These are phyloP conservation scores for Kalmusia sp. DNA, from an alignment of 2,329 filamentous ascomycete genomes.

Conservation along the genomic window DNA sequence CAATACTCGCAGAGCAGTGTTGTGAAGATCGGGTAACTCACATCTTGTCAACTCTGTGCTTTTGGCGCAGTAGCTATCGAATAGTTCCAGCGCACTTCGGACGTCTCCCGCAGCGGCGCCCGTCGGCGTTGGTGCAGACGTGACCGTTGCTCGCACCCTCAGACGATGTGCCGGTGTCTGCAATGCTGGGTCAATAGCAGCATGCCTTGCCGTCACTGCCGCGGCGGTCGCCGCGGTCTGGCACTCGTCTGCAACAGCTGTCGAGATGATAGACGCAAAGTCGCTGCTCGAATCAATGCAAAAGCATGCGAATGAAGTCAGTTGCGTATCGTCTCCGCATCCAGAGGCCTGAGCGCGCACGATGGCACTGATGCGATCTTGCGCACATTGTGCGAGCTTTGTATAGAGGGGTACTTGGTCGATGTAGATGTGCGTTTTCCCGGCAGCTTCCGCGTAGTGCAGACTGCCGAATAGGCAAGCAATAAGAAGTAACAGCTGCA, in stretches of 20 bases:
- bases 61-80: constrained; percentile 19
- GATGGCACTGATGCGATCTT: constrained; percentile 25
- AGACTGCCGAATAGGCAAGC: not conserved
- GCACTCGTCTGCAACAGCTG: constrained; percentile 13
- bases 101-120: constrained; percentile 6
- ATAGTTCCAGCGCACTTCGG: constrained; percentile 13
- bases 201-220: constrained; percentile 3
- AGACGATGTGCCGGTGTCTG: not conserved
- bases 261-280: constrained; percentile 15
- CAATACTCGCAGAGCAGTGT: not conserved
- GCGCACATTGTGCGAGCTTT: constrained; percentile 20
- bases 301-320: constrained; percentile 30
- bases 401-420: constrained; percentile 26
- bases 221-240: constrained; percentile 1
- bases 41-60: constrained; percentile 19
- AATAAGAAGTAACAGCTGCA: not conserved
- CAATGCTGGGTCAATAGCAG: too few species aligned
- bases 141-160: constrained; percentile 1
- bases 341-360: constrained; percentile 25
- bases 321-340: constrained; percentile 24
- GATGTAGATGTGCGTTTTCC: constrained; percentile 28
- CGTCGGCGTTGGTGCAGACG: not conserved
- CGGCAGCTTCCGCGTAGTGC: constrained; percentile 2
- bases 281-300: constrained; percentile 18
- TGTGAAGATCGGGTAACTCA: constrained; percentile 3